These are phyloP conservation scores for Endocalyx cinctus DNA, from an alignment of 2,329 filamentous ascomycete genomes.

Conservation along the genomic window DNA sequence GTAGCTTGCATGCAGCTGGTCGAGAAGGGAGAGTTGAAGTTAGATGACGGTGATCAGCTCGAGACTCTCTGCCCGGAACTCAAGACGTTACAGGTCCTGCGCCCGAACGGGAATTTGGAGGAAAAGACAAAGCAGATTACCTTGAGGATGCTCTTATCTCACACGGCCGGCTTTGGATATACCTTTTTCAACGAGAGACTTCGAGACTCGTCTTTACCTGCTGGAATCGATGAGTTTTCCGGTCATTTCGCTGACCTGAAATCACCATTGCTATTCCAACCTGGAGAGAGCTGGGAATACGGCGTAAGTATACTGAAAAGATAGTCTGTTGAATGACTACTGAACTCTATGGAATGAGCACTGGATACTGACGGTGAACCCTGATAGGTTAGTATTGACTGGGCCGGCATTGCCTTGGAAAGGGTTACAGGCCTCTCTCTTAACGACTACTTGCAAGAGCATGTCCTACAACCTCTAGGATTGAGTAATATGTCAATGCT, in stretches of 20 bases:
- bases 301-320: conserved; percentile 46
- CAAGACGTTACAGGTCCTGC: conserved; percentile 40
- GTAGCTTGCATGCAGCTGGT: conserved; percentile 55
- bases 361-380: no score
- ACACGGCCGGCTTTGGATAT: conserved; percentile 55
- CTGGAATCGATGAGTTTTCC: conserved; percentile 54
- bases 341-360: no score
- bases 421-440: conserved; percentile 38
- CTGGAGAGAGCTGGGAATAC: conserved; percentile 59
- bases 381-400: conserved; percentile 49
- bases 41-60: conserved; percentile 44
- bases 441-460: conserved; percentile 43
- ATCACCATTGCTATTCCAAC: conserved; percentile 56
- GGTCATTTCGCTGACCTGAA: conserved; percentile 47
- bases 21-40: conserved; percentile 41
- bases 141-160: conserved; percentile 52
- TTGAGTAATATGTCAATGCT: conserved; percentile 52
- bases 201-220: conserved; percentile 41
- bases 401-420: conserved; percentile 47
- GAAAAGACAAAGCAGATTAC: conserved; percentile 48
- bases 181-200: conserved; percentile 48
- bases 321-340: no score
- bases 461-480: conserved; percentile 44
- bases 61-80: conserved; percentile 48
- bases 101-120: conserved; percentile 31